Percentiles rank a stretch among this genome's conserved stretches.
These are phyloP conservation scores for Stachybotrys chartarum DNA, from an alignment of 2,329 filamentous ascomycete genomes.

Conservation along the genomic window DNA sequence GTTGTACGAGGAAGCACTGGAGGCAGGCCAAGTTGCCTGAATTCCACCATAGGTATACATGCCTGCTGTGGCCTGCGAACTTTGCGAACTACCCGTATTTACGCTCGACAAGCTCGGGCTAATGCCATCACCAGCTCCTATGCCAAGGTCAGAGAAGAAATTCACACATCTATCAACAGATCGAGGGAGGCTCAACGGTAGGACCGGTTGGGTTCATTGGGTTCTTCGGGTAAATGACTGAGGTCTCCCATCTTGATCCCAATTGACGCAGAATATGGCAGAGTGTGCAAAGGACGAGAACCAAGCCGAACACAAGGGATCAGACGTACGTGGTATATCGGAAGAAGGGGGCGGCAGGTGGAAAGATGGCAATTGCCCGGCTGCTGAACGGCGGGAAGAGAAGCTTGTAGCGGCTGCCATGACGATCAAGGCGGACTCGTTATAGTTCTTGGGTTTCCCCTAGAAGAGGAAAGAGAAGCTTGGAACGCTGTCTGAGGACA, in stretches of 20 bases:
- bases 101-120: slow-evolving; percentile 55
- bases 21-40: slow-evolving; percentile 54
- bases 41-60: slow-evolving; percentile 42
- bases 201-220: slow-evolving; percentile 13
- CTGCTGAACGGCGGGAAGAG: slow-evolving; percentile 24
- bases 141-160: slow-evolving; percentile 6
- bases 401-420: slow-evolving; percentile 25
- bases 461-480: too few species aligned
- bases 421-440: not conserved
- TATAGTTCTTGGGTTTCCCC: too few species aligned
- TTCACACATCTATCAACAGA: not conserved
- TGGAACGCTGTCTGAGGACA: too few species aligned
- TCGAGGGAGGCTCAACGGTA: slow-evolving; percentile 13
- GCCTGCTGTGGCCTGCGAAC: slow-evolving; percentile 45
- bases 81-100: slow-evolving; percentile 51
- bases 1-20: slow-evolving; percentile 40
- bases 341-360: slow-evolving; percentile 26
- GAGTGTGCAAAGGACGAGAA: too few species aligned
- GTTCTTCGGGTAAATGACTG: not conserved
- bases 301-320: not conserved
- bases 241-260: too few species aligned
- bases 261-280: too few species aligned
- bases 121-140: slow-evolving; percentile 53
- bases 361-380: slow-evolving; percentile 24
- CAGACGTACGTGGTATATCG: slow-evolving; percentile 27